Percentiles rank a stretch among this genome's conserved stretches.
Conservation (phyloP, 306 rosid species). For the Senna tora region DNA sequence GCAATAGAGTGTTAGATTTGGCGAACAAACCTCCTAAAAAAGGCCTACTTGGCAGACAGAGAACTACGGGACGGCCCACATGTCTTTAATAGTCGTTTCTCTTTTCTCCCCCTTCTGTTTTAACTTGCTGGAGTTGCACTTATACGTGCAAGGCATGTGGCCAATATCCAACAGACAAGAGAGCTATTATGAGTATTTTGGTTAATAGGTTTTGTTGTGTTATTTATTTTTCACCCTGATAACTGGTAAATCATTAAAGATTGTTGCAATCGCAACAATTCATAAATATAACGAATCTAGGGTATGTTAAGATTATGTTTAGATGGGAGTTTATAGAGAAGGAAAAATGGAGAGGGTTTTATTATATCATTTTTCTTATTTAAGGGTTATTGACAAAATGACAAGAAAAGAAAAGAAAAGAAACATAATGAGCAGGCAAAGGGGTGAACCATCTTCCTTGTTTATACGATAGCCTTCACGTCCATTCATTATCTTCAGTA, state of each 20-base stretch:
- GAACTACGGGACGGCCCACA: not conserved
- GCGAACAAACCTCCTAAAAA: too few relatives aligned
- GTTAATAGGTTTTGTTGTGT: too few relatives aligned
- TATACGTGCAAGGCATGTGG: not conserved
- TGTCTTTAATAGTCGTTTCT: not conserved
- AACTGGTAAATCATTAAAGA: not conserved
- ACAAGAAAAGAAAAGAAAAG: too few relatives aligned
- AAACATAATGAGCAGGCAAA: too few relatives aligned
- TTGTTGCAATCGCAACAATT: not conserved
- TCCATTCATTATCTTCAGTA: too few relatives aligned
- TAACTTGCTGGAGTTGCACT: not conserved
- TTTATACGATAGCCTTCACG: too few relatives aligned
- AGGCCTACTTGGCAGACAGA: not conserved
- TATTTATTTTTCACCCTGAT: not conserved
- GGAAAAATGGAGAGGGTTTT: too few relatives aligned
- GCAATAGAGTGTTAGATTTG: not conserved
- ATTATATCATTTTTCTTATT: too few relatives aligned
- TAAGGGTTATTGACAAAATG: too few relatives aligned
- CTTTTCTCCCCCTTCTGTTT: not conserved
- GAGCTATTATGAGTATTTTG: not conserved
- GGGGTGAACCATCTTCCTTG: too few relatives aligned
- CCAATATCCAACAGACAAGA: not conserved
- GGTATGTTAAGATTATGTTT: not conserved
- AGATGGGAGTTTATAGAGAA: too few relatives aligned
- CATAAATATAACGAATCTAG: too few relatives aligned